Percentiles rank a stretch among this genome's conserved stretches.
These are phyloP conservation scores for Nidularia sp. DNA, from an alignment of 768 basidiomycete genomes.

Conservation along the genomic window DNA sequence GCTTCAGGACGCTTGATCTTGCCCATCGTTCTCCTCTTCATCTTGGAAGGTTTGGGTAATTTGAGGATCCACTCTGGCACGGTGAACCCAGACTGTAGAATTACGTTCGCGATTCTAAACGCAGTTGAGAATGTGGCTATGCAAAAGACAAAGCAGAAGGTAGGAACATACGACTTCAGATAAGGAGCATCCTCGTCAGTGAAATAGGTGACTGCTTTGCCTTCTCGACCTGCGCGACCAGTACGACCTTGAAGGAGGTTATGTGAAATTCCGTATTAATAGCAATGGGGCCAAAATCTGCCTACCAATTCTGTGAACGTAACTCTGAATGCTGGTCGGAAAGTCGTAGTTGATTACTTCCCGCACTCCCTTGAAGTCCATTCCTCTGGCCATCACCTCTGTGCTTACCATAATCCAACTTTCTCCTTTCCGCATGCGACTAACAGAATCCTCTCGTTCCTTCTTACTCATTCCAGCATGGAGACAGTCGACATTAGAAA, in stretches of 20 bases:
- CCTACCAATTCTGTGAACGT: conserved; percentile 90
- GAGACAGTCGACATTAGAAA: conserved; percentile 81
- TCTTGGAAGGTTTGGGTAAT: conserved; percentile 88
- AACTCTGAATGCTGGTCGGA: conserved; percentile 92
- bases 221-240: conserved; percentile 88
- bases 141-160: not conserved
- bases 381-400: conserved; percentile 96
- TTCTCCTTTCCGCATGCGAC: conserved; percentile 82
- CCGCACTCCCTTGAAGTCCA: conserved; percentile 94
- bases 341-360: conserved; percentile 98
- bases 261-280: too few relatives aligned
- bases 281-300: not conserved
- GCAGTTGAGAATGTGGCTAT: not conserved
- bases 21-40: conserved; percentile 82
- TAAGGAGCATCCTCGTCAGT: conserved; percentile 90
- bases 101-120: conserved; percentile 88
- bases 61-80: conserved; percentile 96
- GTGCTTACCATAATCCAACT: conserved; percentile 96
- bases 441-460: conserved; percentile 82
- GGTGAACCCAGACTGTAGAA: conserved; percentile 83
- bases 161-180: conserved; percentile 69
- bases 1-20: conserved; percentile 76
- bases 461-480: conserved; percentile 88
- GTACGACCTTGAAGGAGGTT: conserved; percentile 67
- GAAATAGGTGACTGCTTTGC: conserved; percentile 94